phyloP scores from a whole-genome alignment of 2,329 filamentous ascomycete genomes.

The Xylariaceae sp. region DNA sequence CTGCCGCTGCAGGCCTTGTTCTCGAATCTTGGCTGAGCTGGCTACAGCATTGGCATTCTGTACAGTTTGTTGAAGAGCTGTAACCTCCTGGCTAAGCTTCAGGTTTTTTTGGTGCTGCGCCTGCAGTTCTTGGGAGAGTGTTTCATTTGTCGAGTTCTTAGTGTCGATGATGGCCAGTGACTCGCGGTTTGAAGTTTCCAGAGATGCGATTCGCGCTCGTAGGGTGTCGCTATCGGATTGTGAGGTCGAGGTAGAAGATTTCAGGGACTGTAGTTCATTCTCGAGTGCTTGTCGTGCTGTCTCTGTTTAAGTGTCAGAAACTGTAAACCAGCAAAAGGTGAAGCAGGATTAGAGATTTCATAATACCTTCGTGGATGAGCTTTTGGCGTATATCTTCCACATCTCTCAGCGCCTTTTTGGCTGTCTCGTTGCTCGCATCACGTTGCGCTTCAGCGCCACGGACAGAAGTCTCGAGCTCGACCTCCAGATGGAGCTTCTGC shows the following conservation, averaged over 20 bases:
- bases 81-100: slow-evolving; percentile 81
- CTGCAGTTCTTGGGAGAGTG: slow-evolving; percentile 83
- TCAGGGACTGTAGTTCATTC: slow-evolving; percentile 79
- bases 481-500: slow-evolving; percentile 86
- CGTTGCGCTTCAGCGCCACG: slow-evolving; percentile 82
- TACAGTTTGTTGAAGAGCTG: slow-evolving; percentile 79
- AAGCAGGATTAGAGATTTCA: background rate
- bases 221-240: slow-evolving; percentile 77
- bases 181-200: slow-evolving; percentile 92
- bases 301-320: slow-evolving; percentile 59
- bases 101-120: slow-evolving; percentile 88
- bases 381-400: slow-evolving; percentile 81
- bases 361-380: slow-evolving; percentile 79
- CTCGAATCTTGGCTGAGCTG: slow-evolving; percentile 84
- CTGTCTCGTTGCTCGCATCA: slow-evolving; percentile 78
- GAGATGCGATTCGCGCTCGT: slow-evolving; percentile 79
- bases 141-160: slow-evolving; percentile 85
- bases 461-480: slow-evolving; percentile 90
- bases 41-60: slow-evolving; percentile 82
- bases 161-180: slow-evolving; percentile 87
- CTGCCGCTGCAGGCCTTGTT: slow-evolving; percentile 89
- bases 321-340: background rate
- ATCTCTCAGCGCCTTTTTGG: slow-evolving; percentile 84
- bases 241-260: slow-evolving; percentile 75
- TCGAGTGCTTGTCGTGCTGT: slow-evolving; percentile 76